Conservation (phyloP, 2,329 filamentous ascomycete species). For the Xylariaceae sp. region DNA sequence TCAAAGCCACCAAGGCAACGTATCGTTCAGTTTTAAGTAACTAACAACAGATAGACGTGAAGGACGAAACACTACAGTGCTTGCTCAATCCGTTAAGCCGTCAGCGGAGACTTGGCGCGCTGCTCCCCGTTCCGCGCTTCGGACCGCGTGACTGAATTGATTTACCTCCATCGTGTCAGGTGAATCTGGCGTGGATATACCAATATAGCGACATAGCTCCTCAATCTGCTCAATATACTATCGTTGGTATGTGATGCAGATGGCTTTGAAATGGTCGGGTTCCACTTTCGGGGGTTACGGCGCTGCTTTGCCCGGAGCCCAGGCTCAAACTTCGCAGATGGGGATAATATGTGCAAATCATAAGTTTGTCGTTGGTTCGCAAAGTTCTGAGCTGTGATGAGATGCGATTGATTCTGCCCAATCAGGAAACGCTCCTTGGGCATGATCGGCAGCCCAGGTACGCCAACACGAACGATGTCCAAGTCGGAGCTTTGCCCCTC, state of each 20-base stretch:
- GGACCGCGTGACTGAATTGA: conserved; percentile 9
- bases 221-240: background rate
- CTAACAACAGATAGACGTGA: background rate
- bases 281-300: background rate
- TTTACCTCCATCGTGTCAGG: background rate
- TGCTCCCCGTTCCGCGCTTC: conserved; percentile 12
- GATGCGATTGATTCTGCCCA: background rate
- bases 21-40: background rate
- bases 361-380: background rate
- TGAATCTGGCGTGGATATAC: conserved; percentile 4
- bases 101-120: conserved; percentile 8
- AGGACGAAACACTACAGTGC: background rate
- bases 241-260: background rate
- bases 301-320: background rate
- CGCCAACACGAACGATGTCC: conserved; percentile 3
- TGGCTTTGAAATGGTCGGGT: no score
- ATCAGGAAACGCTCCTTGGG: background rate
- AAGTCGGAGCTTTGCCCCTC: conserved; percentile 2
- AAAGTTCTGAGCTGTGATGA: background rate
- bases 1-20: background rate
- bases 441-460: conserved; percentile 2
- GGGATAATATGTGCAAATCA: background rate
- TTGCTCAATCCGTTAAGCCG: background rate
- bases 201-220: background rate
- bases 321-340: background rate